Percentiles rank a stretch among this genome's conserved stretches.
Conservation (phyloP, 176 grass and related monocot genomes). For the Hordeum marinum region DNA sequence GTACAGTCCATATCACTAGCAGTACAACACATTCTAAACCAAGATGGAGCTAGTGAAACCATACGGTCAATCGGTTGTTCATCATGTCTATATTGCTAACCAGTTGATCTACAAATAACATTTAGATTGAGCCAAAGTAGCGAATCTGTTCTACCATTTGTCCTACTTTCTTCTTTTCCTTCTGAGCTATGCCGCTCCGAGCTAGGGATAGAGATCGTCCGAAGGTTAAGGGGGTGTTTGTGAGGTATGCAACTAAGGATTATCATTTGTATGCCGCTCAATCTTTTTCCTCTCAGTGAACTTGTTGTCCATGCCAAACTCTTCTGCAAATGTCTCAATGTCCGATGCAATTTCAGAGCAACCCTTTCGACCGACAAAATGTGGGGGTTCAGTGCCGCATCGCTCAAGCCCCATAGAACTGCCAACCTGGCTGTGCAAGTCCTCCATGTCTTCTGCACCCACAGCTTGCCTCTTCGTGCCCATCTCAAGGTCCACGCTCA, state of each 20-base stretch:
- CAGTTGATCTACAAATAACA: constrained; percentile 26
- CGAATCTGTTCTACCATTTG: constrained; percentile 12
- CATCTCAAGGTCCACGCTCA: constrained; percentile 67
- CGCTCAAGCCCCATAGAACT: constrained; percentile 52
- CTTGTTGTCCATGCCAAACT: constrained; percentile 54
- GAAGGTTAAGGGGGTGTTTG: neutral
- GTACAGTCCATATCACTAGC: neutral
- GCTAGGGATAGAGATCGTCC: neutral
- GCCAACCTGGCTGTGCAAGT: constrained; percentile 62
- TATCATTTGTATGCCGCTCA: constrained; percentile 15
- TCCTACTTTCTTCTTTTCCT: neutral
- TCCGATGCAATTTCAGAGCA: constrained; percentile 63
- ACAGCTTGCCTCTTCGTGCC: constrained; percentile 48
- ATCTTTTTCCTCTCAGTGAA: constrained; percentile 45
- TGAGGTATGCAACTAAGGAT: neutral
- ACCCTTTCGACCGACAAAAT: constrained; percentile 41
- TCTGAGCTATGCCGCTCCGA: neutral
- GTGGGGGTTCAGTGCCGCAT: constrained; percentile 54
- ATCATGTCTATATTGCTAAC: neutral
- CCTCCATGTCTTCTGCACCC: constrained; percentile 60
- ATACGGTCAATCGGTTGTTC: neutral
- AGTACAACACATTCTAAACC: neutral
- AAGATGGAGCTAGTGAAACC: neutral
- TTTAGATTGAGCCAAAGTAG: neutral
- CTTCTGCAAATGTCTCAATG: constrained; percentile 62